Conservation (phyloP, 176 grass and related monocot species). For the Oropetium thomaeum region DNA sequence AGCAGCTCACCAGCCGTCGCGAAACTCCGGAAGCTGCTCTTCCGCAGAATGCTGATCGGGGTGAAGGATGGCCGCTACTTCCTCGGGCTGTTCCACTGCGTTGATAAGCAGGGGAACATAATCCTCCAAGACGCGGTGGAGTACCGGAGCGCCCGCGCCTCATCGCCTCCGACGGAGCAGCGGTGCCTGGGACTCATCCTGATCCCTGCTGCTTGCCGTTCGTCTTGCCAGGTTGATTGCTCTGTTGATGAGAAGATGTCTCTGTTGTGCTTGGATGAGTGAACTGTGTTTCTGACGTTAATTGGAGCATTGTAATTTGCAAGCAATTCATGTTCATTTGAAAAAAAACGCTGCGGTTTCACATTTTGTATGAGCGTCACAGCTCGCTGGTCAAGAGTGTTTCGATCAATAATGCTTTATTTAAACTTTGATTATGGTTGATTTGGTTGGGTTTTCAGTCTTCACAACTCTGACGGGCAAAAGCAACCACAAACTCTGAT, state of each 20-base stretch:
- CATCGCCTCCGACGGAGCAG: constrained; percentile 51
- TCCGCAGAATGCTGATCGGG: constrained; percentile 66
- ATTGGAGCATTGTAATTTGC: background rate
- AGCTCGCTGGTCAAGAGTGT: background rate
- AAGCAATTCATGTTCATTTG: background rate
- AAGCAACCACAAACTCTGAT: no score
- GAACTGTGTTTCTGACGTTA: constrained; percentile 23
- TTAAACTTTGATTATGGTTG: background rate
- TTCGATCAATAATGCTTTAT: constrained; percentile 4
- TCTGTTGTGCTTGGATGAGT: constrained; percentile 54
- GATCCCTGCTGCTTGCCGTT: constrained; percentile 70
- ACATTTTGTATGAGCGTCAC: no score
- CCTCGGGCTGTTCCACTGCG: constrained; percentile 78
- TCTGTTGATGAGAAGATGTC: constrained; percentile 72
- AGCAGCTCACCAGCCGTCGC: constrained; percentile 55
- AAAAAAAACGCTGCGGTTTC: background rate
- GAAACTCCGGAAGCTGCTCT: constrained; percentile 69
- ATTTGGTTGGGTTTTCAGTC: background rate
- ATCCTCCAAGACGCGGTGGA: constrained; percentile 92
- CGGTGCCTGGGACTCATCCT: constrained; percentile 81
- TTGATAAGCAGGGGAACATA: constrained; percentile 95
- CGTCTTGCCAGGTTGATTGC: constrained; percentile 83
- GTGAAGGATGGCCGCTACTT: constrained; percentile 84
- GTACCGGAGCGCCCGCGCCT: constrained; percentile 49
- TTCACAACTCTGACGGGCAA: background rate